A percentile compares a stretch with the other conserved stretches of the same genome.
Evolutionary conservation across 2,329 filamentous ascomycete species (phyloP).

Genomic region (Fusarium sp.): DNA sequence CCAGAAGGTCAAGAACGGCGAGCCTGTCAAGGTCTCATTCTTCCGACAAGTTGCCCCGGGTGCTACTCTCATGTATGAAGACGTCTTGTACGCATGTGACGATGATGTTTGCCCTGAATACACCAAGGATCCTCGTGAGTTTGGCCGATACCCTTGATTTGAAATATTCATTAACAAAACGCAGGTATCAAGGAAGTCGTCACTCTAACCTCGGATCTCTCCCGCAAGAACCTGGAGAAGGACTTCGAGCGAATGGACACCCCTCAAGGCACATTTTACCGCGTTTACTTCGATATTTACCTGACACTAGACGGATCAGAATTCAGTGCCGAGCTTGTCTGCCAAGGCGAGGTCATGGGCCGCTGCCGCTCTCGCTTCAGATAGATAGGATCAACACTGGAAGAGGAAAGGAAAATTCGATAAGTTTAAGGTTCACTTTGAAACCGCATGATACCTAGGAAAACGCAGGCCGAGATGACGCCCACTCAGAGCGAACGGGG

Average conservation of each 20-base stretch:
- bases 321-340: slow-evolving; percentile 98
- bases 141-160: neutral
- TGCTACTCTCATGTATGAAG: slow-evolving; percentile 98
- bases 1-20: slow-evolving; percentile 98
- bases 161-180: slow-evolving; percentile 43
- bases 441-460: slow-evolving; percentile 46
- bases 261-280: slow-evolving; percentile 94
- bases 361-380: slow-evolving; percentile 91
- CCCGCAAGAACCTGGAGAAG: slow-evolving; percentile 97
- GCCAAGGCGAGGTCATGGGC: slow-evolving; percentile 99
- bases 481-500: slow-evolving; percentile 15
- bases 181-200: slow-evolving; percentile 98
- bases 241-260: slow-evolving; percentile 99
- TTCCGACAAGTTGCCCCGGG: slow-evolving; percentile 98
- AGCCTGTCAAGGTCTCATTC: slow-evolving; percentile 98
- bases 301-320: slow-evolving; percentile 96
- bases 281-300: slow-evolving; percentile 83
- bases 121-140: slow-evolving; percentile 98
- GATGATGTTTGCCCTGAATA: slow-evolving; percentile 99
- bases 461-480: slow-evolving; percentile 26
- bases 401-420: slow-evolving; percentile 35
- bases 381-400: slow-evolving; percentile 51
- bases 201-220: slow-evolving; percentile 95
- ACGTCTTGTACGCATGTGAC: slow-evolving; percentile 96
- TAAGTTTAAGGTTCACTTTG: slow-evolving; percentile 41